phyloP scores from a whole-genome alignment of 2,329 filamentous ascomycete genomes.

The Aspergillus melleus region DNA sequence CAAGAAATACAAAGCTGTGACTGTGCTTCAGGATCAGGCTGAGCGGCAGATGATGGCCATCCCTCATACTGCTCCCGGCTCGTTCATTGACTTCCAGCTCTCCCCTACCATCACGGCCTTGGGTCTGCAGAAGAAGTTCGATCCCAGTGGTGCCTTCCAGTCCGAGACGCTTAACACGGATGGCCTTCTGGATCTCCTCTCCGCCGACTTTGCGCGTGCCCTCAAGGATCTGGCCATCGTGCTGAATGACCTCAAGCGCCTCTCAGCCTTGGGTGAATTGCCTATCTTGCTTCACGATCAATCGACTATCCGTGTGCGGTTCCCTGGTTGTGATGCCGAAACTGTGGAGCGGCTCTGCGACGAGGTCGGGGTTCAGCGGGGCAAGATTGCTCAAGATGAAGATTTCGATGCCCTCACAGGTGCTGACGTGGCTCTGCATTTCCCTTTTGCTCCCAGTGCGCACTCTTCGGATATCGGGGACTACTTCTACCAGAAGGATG shows the following conservation, averaged over 20 bases:
- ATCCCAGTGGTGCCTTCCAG: conserved; percentile 33
- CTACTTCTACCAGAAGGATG: conserved; percentile 45
- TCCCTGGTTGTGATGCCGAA: conserved; percentile 83
- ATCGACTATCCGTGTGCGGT: conserved; percentile 74
- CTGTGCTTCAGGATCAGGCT: conserved; percentile 70
- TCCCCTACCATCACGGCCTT: conserved; percentile 89
- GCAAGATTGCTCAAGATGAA: conserved; percentile 74
- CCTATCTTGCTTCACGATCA: conserved; percentile 71
- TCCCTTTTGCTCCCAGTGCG: conserved; percentile 76
- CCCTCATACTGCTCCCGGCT: conserved; percentile 61
- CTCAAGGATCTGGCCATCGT: conserved; percentile 79
- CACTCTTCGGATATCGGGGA: conserved; percentile 43
- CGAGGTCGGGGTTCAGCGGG: conserved; percentile 80
- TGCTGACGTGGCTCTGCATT: conserved; percentile 72
- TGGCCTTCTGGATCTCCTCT: conserved; percentile 80
- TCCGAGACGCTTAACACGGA: conserved; percentile 72
- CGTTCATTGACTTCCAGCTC: conserved; percentile 84
- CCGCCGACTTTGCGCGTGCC: conserved; percentile 82
- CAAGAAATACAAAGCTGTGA: conserved; percentile 77
- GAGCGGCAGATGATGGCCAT: conserved; percentile 65
- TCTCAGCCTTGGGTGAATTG: conserved; percentile 78
- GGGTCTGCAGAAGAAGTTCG: conserved; percentile 42
- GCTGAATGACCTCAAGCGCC: conserved; percentile 75
- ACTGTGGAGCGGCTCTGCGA: conserved; percentile 81
- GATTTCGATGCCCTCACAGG: conserved; percentile 70